Percentiles rank a stretch among this genome's conserved stretches.
Conservation (phyloP, 2,329 filamentous ascomycete genomes). For the Aquanectria penicillioides region DNA sequence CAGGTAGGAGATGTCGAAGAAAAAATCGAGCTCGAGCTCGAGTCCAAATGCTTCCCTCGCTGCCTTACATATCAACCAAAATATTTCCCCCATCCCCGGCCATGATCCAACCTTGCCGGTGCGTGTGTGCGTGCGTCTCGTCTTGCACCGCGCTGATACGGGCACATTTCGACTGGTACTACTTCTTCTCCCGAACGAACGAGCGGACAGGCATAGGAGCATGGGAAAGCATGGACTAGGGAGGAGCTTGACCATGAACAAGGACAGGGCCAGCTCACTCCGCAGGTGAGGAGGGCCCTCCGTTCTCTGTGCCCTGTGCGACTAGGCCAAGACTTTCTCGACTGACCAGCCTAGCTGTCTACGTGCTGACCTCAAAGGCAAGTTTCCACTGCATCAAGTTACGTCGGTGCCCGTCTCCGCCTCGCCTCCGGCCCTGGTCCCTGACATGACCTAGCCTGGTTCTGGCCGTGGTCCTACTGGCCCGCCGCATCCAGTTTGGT, state of each 20-base stretch:
- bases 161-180: constrained; percentile 9
- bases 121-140: constrained; percentile 21
- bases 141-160: constrained; percentile 15
- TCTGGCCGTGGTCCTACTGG: background rate
- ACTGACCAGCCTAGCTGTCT: constrained; percentile 20
- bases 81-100: background rate
- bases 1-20: background rate
- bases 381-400: constrained; percentile 34
- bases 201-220: constrained; percentile 15
- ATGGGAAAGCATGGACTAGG: constrained; percentile 5
- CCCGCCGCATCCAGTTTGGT: constrained; percentile 1
- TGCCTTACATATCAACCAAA: constrained; percentile 17
- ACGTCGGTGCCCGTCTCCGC: constrained; percentile 36
- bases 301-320: background rate
- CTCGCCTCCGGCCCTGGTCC: constrained; percentile 34
- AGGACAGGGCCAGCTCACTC: constrained; percentile 24
- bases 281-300: constrained; percentile 4
- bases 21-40: background rate
- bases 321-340: constrained; percentile 15
- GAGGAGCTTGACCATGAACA: constrained; percentile 13
- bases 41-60: constrained; percentile 4
- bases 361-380: constrained; percentile 23
- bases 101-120: constrained; percentile 15
- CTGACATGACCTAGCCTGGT: constrained; percentile 16
- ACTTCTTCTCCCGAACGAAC: constrained; percentile 16